Base-by-base conservation (phyloP, 1,284 basidiomycete genomes). In the Cryptococcus sp. region DNA sequence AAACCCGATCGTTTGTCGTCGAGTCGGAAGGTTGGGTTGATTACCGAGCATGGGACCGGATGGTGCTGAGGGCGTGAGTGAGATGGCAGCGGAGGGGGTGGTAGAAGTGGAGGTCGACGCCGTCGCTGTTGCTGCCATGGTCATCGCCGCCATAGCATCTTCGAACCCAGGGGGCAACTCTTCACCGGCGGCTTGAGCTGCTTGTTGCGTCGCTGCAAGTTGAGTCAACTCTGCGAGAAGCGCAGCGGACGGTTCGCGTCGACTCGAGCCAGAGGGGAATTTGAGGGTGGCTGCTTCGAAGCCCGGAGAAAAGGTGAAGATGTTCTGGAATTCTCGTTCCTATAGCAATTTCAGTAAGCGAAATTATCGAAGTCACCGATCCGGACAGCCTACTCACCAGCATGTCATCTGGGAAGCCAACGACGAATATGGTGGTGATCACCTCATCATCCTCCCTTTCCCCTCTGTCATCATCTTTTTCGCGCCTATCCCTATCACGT, bases 351-450 rank as follows among this genome's bases (percentile, higher is more conserved):
- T 10, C 5, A 27, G 27, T 54, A 38, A 57, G 39, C 30, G 47
- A 27, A 45, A n/a, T 3, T 25, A 1, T 23, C 6, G 47, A 13
- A 41, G 30, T 25, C 16, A 20, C 16, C 43, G 43, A 35, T 23
- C 27, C 41, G 23, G 27, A 19, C 19, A 49, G 5, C 20, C 35
- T 15, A 84, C 89, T 66, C 71, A 91, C 93, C 83, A 90, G 88
- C 90, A 99, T 98, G 74, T 99, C 95, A 64, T 99, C 96, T 3
- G 95, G 95, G 77, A 99, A 99, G 0, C 95, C 95, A 30, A 98
- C 95, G 1, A 99, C 94, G 69, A 99, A 99, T 63, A 99, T 95
- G 2, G 95, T 99, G 20, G 91, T 94, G 60, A 98, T 97, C 69
- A 97, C 93, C 74, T 97, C 93, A 59, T 88, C 85, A 3, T 75